phyloP scores from a whole-genome alignment of 2,329 filamentous ascomycete species.

The Alternaria sp. region DNA sequence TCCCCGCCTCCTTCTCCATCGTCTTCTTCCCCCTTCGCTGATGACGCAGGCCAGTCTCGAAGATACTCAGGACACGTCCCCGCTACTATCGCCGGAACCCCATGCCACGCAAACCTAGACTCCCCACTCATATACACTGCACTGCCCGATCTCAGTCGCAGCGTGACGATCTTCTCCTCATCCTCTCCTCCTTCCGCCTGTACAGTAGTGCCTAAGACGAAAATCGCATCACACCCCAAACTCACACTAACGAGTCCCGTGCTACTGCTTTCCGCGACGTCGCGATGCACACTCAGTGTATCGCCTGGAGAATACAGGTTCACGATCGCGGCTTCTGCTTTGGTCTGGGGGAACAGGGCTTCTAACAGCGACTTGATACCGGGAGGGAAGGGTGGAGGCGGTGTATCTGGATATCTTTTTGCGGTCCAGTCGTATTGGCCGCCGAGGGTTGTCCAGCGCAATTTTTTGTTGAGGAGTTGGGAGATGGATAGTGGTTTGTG shows the following conservation, averaged over 20 bases:
- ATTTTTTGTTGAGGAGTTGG: constrained; percentile 76
- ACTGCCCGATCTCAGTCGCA: constrained; percentile 76
- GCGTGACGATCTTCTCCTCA: constrained; percentile 27
- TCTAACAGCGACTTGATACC: constrained; percentile 75
- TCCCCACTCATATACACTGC: constrained; percentile 86
- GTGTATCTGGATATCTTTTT: constrained; percentile 75
- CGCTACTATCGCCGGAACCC: constrained; percentile 83
- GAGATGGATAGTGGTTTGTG: constrained; percentile 75
- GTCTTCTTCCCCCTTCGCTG: constrained; percentile 41
- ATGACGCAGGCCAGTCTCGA: constrained; percentile 71
- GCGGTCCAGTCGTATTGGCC: constrained; percentile 97
- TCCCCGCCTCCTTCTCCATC: constrained; percentile 37
- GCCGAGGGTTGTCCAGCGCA: constrained; percentile 93
- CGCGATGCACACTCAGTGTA: constrained; percentile 89
- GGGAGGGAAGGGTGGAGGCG: constrained; percentile 72
- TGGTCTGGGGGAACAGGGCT: constrained; percentile 75
- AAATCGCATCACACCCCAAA: constrained; percentile 87
- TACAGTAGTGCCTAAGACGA: too few relatives aligned
- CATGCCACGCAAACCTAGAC: constrained; percentile 92
- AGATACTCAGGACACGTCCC: constrained; percentile 80
- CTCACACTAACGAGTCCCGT: constrained; percentile 83
- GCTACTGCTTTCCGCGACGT: constrained; percentile 85
- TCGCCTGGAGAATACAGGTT: constrained; percentile 93
- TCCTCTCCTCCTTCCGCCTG: too few relatives aligned
- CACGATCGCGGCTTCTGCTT: constrained; percentile 87